phyloP scores from a whole-genome alignment of 192 early-diverging fungal species.

The Funneliformis mosseae region DNA sequence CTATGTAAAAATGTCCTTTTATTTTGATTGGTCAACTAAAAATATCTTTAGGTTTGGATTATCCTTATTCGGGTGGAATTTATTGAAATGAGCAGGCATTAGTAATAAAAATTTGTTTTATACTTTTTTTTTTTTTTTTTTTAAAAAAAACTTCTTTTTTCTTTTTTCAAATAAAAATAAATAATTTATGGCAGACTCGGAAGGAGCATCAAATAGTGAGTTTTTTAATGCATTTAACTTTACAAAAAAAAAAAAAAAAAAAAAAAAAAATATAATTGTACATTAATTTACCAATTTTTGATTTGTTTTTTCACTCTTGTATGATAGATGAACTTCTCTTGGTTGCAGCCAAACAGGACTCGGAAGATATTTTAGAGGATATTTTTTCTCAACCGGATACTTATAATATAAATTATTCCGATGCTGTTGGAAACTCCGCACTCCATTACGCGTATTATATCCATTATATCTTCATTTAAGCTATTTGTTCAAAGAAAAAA shows the following conservation, averaged over 20 bases:
- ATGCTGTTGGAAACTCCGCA: constrained; percentile 66
- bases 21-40: too few species aligned
- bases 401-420: constrained; percentile 62
- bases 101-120: too few species aligned
- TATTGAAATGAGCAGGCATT: too few species aligned
- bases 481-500: neutral
- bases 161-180: neutral
- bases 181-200: constrained; percentile 23
- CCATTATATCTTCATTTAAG: constrained; percentile 36
- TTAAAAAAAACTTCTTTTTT: too few species aligned
- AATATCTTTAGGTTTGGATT: too few species aligned
- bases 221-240: neutral
- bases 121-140: too few species aligned
- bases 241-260: neutral
- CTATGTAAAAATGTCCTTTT: too few species aligned
- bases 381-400: constrained; percentile 51
- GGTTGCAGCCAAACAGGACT: constrained; percentile 72
- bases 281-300: neutral
- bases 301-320: neutral
- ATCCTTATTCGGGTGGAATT: too few species aligned
- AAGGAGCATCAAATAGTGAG: constrained; percentile 32
- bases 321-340: constrained; percentile 68
- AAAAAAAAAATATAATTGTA: neutral
- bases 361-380: constrained; percentile 64
- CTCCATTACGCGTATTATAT: constrained; percentile 65